Percentiles rank a stretch among this genome's conserved stretches.
Evolutionary conservation across 2,329 filamentous ascomycete species (phyloP).

Genomic region (Colletotrichum spaethianum): DNA sequence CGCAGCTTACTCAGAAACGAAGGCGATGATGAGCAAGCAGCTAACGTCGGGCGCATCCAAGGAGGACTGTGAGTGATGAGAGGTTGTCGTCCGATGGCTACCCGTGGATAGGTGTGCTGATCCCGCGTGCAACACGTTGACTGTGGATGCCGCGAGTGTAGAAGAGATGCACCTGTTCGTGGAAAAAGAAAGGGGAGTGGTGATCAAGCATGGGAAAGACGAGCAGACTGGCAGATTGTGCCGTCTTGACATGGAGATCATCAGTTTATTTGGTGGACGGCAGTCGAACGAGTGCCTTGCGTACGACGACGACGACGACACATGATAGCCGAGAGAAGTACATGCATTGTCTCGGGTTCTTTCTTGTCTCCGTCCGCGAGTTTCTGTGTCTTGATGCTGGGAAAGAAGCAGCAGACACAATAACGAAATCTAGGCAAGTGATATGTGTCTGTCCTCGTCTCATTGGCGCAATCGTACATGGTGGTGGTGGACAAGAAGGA

Average conservation of each 20-base stretch:
- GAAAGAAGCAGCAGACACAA: conserved; percentile 8
- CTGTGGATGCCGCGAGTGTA: neutral
- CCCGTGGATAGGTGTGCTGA: conserved; percentile 12
- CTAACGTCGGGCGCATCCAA: conserved; percentile 21
- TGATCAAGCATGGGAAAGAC: neutral
- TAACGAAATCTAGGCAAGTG: neutral
- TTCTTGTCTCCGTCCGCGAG: neutral
- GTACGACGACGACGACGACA: too few relatives aligned
- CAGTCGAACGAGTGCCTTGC: neutral
- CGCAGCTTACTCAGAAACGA: conserved; percentile 32
- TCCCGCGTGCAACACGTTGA: neutral
- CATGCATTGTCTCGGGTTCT: neutral
- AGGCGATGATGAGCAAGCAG: neutral
- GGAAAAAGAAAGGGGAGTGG: neutral
- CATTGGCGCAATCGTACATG: neutral
- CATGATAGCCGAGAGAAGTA: too few relatives aligned
- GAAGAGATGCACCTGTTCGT: neutral
- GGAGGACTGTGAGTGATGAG: neutral
- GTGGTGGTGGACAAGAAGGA: neutral
- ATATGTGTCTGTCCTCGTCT: neutral
- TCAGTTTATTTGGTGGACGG: neutral
- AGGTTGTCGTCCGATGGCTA: neutral
- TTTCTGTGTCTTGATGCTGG: neutral
- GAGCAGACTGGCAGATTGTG: conserved; percentile 6
- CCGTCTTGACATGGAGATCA: neutral